Base-by-base conservation (phyloP, 169 alveolate species). In the Pseudocohnilembus persalinus region DNA sequence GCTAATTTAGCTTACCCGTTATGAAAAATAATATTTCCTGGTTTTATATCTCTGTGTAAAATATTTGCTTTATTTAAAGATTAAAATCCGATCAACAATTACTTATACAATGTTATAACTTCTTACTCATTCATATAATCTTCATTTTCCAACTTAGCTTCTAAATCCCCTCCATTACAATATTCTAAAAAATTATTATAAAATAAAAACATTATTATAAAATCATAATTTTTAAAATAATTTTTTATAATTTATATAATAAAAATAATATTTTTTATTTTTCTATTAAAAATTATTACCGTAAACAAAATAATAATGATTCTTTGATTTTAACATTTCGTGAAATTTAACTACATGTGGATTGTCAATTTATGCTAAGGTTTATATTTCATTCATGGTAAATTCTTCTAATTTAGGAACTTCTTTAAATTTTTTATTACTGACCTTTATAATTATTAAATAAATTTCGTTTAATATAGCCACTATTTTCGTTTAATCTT, bases 121-220 rank as follows among this genome's bases (percentile, higher is more conserved):
- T 88, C 85, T 26, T 82, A 65, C 65, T 82, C 88, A 31, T 84
- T 63, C 20, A 78, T 35, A 68, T 68, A 68, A 76, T 76, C 83
- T 77, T 83, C 29, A n/a, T 77, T 76, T 31, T 88, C 32, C 16
- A 82, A 30, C 16, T 85, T 30, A 29, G 77, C 85, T 75, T 85
- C 86, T 15, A 90, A 78, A 1, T 86, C 77, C 20, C 88, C 85
- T 1, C 93, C 93, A 81, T 90, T 90, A 68, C 93, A 90, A 81
- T 80, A 90, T n/a, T 90, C 68, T 49, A 49, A 49, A 49, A 49
- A 49, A 11, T 11, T 49, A 49, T 11, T 20, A 20, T 20, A 49
- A 49, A 49, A 11, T 20, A 49, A 49, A 11, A 49, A 49, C 4
- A 49, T 11, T 49, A 49, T 20, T 11, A 49, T 49, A 11, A 11